These are phyloP conservation scores for Phytophthora brassicae DNA, from an alignment of 352 stramenopile species.

Conservation along the genomic window DNA sequence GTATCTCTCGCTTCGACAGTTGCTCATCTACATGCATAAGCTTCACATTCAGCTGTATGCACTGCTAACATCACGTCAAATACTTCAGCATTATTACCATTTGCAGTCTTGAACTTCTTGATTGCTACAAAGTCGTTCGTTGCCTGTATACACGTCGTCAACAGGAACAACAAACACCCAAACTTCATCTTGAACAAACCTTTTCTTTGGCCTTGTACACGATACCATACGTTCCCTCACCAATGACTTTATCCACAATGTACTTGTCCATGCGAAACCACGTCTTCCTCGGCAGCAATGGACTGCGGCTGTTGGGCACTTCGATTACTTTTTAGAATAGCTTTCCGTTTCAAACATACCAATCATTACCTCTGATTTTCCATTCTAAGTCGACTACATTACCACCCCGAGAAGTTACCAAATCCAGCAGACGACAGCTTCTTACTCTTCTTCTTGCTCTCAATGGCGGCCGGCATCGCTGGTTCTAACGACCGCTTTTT, in stretches of 20 bases:
- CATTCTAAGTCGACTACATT: conserved; percentile 7
- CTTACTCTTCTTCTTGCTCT: conserved; percentile 74
- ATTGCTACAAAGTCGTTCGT: conserved; percentile 74
- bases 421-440: conserved; percentile 55
- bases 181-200: conserved; percentile 25
- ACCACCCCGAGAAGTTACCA: conserved; percentile 83
- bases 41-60: neutral
- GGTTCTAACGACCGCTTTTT: conserved; percentile 35
- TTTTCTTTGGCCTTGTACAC: conserved; percentile 84
- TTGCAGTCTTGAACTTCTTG: conserved; percentile 81
- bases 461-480: conserved; percentile 50
- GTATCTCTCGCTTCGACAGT: conserved; percentile 78
- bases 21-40: conserved; percentile 51
- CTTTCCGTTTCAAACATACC: conserved; percentile 20
- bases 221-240: conserved; percentile 81
- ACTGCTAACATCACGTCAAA: neutral
- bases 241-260: conserved; percentile 76
- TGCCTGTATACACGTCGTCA: conserved; percentile 27
- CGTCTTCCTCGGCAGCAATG: neutral
- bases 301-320: neutral
- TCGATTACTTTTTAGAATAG: conserved; percentile 18
- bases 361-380: conserved; percentile 10
- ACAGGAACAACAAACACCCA: neutral
- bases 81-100: conserved; percentile 31
- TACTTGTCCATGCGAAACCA: conserved; percentile 74